phyloP scores from a whole-genome alignment of 1,139 yeast genomes.

The Schizosaccharomyces versatilis region DNA sequence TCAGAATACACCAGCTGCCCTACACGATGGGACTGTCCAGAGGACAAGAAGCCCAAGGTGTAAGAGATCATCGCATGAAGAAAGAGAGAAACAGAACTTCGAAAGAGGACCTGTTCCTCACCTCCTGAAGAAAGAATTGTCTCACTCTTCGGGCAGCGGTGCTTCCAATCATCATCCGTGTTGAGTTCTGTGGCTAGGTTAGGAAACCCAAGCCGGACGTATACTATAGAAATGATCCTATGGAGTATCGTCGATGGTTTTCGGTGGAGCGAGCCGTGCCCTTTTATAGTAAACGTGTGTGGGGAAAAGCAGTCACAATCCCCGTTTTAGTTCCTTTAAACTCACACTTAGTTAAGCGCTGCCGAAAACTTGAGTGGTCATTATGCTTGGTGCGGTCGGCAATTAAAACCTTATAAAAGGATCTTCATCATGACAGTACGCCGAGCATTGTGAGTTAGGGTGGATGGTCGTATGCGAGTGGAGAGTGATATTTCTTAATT shows the following conservation, averaged over 20 bases:
- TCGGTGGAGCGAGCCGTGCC: neutral
- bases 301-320: neutral
- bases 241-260: slow-evolving; percentile 3
- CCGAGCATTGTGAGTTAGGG: no score
- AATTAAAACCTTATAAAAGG: no score
- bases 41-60: neutral
- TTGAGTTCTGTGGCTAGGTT: slow-evolving; percentile 4
- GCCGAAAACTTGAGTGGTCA: no score
- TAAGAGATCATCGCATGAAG: slow-evolving; percentile 2
- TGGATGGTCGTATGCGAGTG: no score
- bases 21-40: neutral
- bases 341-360: no score
- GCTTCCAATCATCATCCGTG: slow-evolving; percentile 2
- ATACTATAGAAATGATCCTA: slow-evolving; percentile 3
- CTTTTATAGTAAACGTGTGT: neutral
- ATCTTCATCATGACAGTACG: no score
- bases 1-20: slow-evolving; percentile 3
- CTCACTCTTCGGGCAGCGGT: slow-evolving; percentile 3
- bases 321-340: no score
- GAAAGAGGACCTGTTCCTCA: no score
- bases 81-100: no score
- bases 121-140: neutral
- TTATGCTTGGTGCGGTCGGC: no score
- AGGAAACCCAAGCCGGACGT: slow-evolving; percentile 4
- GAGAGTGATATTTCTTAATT: no score